Evolutionary conservation across 495 filamentous ascomycete genomes (phyloP).

Genomic region (Penicillium tannophilum): DNA sequence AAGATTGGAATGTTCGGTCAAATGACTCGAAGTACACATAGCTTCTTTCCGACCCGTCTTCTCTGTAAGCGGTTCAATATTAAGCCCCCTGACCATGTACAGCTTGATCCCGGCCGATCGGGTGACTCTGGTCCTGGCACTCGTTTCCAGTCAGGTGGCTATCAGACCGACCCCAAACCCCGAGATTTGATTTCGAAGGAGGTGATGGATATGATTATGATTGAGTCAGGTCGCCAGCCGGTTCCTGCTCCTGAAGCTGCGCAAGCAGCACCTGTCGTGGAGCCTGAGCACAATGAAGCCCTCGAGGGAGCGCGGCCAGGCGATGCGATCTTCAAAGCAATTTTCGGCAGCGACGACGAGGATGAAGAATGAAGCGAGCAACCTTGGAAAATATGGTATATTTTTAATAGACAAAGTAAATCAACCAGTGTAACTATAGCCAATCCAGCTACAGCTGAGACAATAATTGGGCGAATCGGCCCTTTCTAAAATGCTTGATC

Average conservation of each 20-base stretch:
- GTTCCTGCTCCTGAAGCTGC: slow-evolving; percentile 16
- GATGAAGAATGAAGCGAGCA: slow-evolving; percentile 46
- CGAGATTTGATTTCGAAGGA: slow-evolving; percentile 45
- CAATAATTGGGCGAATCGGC: slow-evolving; percentile 2
- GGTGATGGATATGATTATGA: slow-evolving; percentile 42
- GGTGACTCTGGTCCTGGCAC: slow-evolving; percentile 26
- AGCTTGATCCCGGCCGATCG: slow-evolving; percentile 53
- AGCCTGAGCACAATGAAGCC: slow-evolving; percentile 83
- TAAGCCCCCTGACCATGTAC: slow-evolving; percentile 71
- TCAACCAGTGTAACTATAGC: slow-evolving; percentile 4
- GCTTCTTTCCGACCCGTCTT: slow-evolving; percentile 80
- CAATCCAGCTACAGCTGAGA: slow-evolving; percentile 4
- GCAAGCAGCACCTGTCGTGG: slow-evolving; percentile 43
- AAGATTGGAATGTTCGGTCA: slow-evolving; percentile 89
- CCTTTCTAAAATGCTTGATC: slow-evolving; percentile 12
- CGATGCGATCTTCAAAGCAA: slow-evolving; percentile 89
- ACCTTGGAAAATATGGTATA: not conserved
- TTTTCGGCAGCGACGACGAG: slow-evolving; percentile 88
- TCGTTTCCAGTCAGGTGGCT: slow-evolving; percentile 41
- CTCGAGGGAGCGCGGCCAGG: slow-evolving; percentile 78
- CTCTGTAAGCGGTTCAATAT: slow-evolving; percentile 94
- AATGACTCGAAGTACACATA: slow-evolving; percentile 71
- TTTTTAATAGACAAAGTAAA: not conserved
- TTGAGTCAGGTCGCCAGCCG: slow-evolving; percentile 30
- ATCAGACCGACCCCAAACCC: slow-evolving; percentile 32